Conservation (phyloP, 495 filamentous ascomycete genomes). For the Penicillium alfredii region DNA sequence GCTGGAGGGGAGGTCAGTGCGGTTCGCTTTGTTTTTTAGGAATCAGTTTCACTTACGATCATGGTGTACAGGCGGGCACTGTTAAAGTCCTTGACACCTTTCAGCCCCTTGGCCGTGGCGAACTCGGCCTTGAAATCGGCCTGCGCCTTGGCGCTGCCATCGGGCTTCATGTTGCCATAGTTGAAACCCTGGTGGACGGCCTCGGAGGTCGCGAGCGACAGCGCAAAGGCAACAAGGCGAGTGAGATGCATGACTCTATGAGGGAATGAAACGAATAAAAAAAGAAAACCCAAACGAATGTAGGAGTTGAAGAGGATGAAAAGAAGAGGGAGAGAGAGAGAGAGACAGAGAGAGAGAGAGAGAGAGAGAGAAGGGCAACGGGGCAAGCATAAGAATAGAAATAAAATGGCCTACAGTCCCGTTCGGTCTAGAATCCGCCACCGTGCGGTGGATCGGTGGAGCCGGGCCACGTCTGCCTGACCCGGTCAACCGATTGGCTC, state of each 20-base stretch:
- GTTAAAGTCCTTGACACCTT: slow-evolving; percentile 66
- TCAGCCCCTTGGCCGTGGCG: slow-evolving; percentile 59
- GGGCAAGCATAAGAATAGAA: too few relatives aligned
- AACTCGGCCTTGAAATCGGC: slow-evolving; percentile 67
- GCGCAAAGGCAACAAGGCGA: slow-evolving; percentile 39
- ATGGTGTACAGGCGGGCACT: slow-evolving; percentile 63
- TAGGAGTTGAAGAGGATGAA: slow-evolving; percentile 4
- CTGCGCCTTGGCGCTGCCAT: slow-evolving; percentile 56
- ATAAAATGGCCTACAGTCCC: slow-evolving; percentile 1
- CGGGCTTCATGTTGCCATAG: slow-evolving; percentile 61
- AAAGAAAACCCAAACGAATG: too few relatives aligned
- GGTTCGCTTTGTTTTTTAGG: too few relatives aligned
- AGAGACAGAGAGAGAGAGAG: slow-evolving; percentile 3
- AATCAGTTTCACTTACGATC: too few relatives aligned
- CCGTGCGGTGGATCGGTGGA: slow-evolving; percentile 2
- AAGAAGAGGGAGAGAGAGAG: not conserved
- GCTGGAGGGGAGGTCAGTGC: too few relatives aligned
- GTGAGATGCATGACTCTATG: slow-evolving; percentile 30
- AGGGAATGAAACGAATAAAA: slow-evolving; percentile 3
- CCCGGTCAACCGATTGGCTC: slow-evolving; percentile 2
- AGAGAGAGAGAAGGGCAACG: slow-evolving; percentile 3
- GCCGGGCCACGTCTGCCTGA: slow-evolving; percentile 3
- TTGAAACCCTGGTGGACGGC: slow-evolving; percentile 72
- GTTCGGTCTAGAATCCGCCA: slow-evolving; percentile 11
- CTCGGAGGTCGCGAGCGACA: slow-evolving; percentile 38